Percentiles rank a stretch among this genome's conserved stretches.
These are phyloP conservation scores for Magnaporthiopsis rhizophila DNA, from an alignment of 2,329 filamentous ascomycete species.

Conservation along the genomic window DNA sequence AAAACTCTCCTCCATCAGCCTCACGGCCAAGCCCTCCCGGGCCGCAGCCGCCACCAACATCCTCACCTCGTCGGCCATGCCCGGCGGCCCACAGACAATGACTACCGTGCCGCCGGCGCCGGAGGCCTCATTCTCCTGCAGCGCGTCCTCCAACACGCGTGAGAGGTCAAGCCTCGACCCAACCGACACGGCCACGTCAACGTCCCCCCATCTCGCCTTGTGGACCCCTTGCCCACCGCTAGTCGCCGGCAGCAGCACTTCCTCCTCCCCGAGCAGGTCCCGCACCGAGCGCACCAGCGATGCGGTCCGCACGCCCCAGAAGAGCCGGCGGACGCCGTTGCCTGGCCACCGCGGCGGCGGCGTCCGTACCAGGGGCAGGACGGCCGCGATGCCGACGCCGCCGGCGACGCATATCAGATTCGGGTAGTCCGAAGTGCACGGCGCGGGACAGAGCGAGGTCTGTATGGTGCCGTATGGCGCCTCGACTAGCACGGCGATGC, in stretches of 20 bases:
- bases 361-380: conserved; percentile 25
- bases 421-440: conserved; percentile 16
- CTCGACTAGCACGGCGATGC: conserved; percentile 29
- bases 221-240: conserved; percentile 20
- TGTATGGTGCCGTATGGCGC: conserved; percentile 27
- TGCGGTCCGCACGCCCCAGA: conserved; percentile 24
- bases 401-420: conserved; percentile 34
- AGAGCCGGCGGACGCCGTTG: conserved; percentile 30
- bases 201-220: conserved; percentile 15
- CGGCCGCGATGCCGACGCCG: conserved; percentile 38
- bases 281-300: background rate
- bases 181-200: conserved; percentile 21
- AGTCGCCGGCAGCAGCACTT: conserved; percentile 8
- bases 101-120: conserved; percentile 24
- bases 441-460: background rate
- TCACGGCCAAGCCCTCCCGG: background rate
- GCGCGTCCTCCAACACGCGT: conserved; percentile 22
- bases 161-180: conserved; percentile 25
- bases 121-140: conserved; percentile 16
- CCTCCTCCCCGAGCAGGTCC: background rate
- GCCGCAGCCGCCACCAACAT: conserved; percentile 16
- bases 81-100: conserved; percentile 32
- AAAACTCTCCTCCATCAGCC: background rate
- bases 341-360: conserved; percentile 16
- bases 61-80: conserved; percentile 31